phyloP scores from a whole-genome alignment of 495 filamentous ascomycete genomes.

The Xylona heveae region DNA sequence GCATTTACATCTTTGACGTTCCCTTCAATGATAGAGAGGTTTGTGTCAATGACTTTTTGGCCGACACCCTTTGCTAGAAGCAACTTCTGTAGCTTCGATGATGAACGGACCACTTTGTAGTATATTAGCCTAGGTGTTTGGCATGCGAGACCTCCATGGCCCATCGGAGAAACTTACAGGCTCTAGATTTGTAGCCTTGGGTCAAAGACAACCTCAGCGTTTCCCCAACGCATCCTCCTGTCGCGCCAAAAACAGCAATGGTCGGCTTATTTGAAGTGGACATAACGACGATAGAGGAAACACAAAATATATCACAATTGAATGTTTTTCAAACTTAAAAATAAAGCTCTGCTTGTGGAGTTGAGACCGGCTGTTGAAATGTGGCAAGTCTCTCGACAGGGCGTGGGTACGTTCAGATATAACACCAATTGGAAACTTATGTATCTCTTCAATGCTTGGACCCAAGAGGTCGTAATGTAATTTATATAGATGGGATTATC shows the following conservation, averaged over 20 bases:
- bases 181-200: slow-evolving; percentile 25
- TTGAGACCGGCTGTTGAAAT: no score
- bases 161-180: slow-evolving; percentile 7
- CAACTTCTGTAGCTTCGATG: slow-evolving; percentile 32
- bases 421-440: no score
- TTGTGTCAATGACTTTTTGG: slow-evolving; percentile 5
- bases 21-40: slow-evolving; percentile 16
- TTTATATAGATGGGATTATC: no score
- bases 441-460: no score
- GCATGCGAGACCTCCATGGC: neutral
- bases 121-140: neutral
- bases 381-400: no score
- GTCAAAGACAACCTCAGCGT: slow-evolving; percentile 29
- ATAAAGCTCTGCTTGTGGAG: no score
- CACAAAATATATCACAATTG: no score
- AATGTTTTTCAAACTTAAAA: no score
- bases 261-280: no score
- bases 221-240: slow-evolving; percentile 23
- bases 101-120: slow-evolving; percentile 33
- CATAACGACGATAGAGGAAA: no score
- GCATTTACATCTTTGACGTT: slow-evolving; percentile 10
- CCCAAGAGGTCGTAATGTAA: no score
- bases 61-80: slow-evolving; percentile 15
- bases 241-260: slow-evolving; percentile 35
- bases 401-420: no score